phyloP scores from a whole-genome alignment of 345 rosid genomes.

The Nephelium lappaceum region DNA sequence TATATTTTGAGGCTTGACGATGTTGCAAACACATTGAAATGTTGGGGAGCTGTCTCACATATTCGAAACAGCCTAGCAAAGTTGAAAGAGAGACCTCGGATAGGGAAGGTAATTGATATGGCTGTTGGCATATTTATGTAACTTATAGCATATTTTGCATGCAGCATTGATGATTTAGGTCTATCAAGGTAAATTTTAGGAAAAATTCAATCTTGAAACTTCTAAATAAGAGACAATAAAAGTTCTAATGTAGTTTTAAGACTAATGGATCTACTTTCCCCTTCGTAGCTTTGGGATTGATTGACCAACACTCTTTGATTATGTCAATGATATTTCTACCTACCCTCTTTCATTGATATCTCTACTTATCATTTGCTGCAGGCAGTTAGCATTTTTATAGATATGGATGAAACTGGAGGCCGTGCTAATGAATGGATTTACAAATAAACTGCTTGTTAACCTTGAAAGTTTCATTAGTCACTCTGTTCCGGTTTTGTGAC shows the following conservation, averaged over 20 bases:
- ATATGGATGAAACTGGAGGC: slow-evolving; percentile 92
- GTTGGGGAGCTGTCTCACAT: slow-evolving; percentile 97
- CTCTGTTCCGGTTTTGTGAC: not conserved
- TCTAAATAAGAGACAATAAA: not conserved
- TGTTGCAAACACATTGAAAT: slow-evolving; percentile 85
- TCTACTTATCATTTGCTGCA: slow-evolving; percentile 32
- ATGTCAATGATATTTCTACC: not conserved
- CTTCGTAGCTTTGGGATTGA: too few relatives aligned
- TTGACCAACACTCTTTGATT: too few relatives aligned
- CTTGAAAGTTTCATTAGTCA: not conserved
- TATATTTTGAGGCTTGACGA: slow-evolving; percentile 91
- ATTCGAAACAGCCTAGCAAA: slow-evolving; percentile 85
- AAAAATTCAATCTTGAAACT: not conserved
- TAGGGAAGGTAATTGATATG: slow-evolving; percentile 66
- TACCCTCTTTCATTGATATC: not conserved
- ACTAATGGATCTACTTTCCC: too few relatives aligned
- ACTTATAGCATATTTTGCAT: not conserved
- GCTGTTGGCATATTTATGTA: not conserved
- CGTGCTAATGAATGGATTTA: slow-evolving; percentile 97
- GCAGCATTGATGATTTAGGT: not conserved
- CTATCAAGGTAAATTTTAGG: not conserved
- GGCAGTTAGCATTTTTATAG: slow-evolving; percentile 99
- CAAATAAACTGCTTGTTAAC: slow-evolving; percentile 46
- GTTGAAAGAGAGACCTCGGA: slow-evolving; percentile 87
- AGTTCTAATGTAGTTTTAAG: not conserved